Conservation (phyloP, 2,329 filamentous ascomycete genomes). For the Pseudohalonectria lignicola region DNA sequence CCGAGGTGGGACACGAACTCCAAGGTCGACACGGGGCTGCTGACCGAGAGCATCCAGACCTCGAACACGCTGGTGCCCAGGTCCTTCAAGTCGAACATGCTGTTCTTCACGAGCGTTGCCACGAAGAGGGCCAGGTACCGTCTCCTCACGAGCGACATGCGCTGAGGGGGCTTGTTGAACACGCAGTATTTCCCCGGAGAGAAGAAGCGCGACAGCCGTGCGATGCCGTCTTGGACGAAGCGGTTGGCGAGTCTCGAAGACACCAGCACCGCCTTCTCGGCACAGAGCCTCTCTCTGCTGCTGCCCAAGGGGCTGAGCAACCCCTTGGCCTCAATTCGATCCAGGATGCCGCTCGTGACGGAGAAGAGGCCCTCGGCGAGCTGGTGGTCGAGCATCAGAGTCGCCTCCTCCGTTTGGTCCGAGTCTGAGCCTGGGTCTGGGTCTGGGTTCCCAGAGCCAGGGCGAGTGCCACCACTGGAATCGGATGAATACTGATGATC, state of each 20-base stretch:
- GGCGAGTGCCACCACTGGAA: constrained; percentile 9
- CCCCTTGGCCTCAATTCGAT: constrained; percentile 1
- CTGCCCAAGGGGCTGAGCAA: constrained; percentile 6
- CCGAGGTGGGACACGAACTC: constrained; percentile 39
- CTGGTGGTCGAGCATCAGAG: constrained; percentile 36
- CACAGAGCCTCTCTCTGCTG: constrained; percentile 15
- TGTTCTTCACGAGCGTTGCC: constrained; percentile 33
- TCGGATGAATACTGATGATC: constrained; percentile 27
- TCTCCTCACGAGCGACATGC: constrained; percentile 28
- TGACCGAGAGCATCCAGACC: constrained; percentile 41
- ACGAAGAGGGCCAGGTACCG: constrained; percentile 40
- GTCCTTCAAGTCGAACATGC: constrained; percentile 34
- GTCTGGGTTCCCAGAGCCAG: too few relatives aligned
- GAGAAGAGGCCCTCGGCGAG: constrained; percentile 34
- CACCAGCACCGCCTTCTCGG: constrained; percentile 32
- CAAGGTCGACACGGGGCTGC: constrained; percentile 34
- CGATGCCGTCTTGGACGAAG: constrained; percentile 31
- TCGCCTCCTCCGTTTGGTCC: constrained; percentile 34
- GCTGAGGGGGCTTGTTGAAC: constrained; percentile 30
- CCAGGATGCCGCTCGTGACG: constrained; percentile 17
- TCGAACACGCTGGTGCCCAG: constrained; percentile 32
- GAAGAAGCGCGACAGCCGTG: constrained; percentile 32
- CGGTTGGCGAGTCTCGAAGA: constrained; percentile 33
- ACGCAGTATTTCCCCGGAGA: constrained; percentile 34
- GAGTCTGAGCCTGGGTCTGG: too few relatives aligned